Evolutionary conservation across 2,329 filamentous ascomycete genomes (phyloP).

Genomic region (Claviceps sp.): DNA sequence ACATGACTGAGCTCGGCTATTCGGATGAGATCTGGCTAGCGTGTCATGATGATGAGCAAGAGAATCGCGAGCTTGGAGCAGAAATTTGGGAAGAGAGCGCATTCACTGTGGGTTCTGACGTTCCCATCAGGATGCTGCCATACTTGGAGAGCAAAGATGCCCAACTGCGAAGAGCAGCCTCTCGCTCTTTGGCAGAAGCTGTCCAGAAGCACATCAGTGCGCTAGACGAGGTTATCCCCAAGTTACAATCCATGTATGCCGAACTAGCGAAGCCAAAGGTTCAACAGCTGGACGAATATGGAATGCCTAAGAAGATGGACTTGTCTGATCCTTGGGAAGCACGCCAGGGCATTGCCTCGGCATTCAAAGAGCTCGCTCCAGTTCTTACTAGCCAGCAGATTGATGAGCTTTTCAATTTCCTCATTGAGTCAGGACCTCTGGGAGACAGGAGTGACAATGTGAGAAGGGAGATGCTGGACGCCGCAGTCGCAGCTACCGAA

Average conservation of each 20-base stretch:
- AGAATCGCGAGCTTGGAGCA: constrained; percentile 69
- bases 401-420: constrained; percentile 66
- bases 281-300: constrained; percentile 80
- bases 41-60: constrained; percentile 78
- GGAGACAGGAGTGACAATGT: constrained; percentile 68
- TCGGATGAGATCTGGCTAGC: constrained; percentile 89
- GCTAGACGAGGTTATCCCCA: constrained; percentile 47
- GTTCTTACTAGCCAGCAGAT: constrained; percentile 56
- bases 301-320: constrained; percentile 85
- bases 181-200: constrained; percentile 66
- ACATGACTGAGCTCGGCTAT: constrained; percentile 75
- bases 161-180: constrained; percentile 72
- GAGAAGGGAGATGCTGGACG: constrained; percentile 81
- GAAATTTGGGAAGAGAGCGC: constrained; percentile 95
- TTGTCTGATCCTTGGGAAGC: constrained; percentile 82
- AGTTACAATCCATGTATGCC: constrained; percentile 57
- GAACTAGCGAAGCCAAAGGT: constrained; percentile 71
- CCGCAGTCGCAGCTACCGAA: constrained; percentile 69
- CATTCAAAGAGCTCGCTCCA: constrained; percentile 69
- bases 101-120: constrained; percentile 52
- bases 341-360: constrained; percentile 75
- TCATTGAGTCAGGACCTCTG: constrained; percentile 78
- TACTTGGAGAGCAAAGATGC: constrained; percentile 71
- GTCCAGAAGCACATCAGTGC: constrained; percentile 46
- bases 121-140: constrained; percentile 54